These are phyloP conservation scores for Torrubiellomyces zombiae DNA, from an alignment of 2,329 filamentous ascomycete genomes.

Conservation along the genomic window DNA sequence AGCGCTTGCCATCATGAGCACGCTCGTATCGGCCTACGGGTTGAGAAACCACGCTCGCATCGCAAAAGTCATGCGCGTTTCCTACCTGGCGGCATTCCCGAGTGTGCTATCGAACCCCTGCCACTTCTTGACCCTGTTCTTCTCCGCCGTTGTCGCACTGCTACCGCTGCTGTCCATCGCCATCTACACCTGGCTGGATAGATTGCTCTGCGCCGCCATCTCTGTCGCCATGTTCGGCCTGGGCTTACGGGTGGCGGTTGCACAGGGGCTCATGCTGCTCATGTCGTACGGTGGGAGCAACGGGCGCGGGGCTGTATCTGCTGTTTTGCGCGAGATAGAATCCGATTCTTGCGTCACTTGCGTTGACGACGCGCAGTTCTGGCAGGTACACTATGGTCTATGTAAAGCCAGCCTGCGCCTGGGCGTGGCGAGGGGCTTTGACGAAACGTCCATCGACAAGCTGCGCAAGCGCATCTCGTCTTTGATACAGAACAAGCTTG, in stretches of 20 bases:
- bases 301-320: constrained; percentile 37
- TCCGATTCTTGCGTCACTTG: constrained; percentile 57
- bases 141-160: constrained; percentile 63
- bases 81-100: constrained; percentile 65
- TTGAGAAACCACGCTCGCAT: constrained; percentile 86
- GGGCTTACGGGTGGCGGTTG: constrained; percentile 67
- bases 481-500: constrained; percentile 69
- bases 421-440: constrained; percentile 43
- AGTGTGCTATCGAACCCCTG: constrained; percentile 86
- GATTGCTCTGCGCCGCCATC: constrained; percentile 63
- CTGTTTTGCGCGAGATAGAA: constrained; percentile 73
- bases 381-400: constrained; percentile 95
- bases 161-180: constrained; percentile 67
- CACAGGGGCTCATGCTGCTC: constrained; percentile 82
- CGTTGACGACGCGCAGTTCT: constrained; percentile 86
- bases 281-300: constrained; percentile 56
- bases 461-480: constrained; percentile 61
- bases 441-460: constrained; percentile 55
- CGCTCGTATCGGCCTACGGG: constrained; percentile 70
- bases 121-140: constrained; percentile 83
- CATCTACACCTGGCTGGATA: constrained; percentile 73
- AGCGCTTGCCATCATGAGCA: constrained; percentile 65
- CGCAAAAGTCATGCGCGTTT: constrained; percentile 76
- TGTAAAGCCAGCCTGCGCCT: constrained; percentile 92
- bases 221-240: constrained; percentile 78